Evolutionary conservation across 2,329 filamentous ascomycete species (phyloP).

Genomic region (Ophiostoma triangulosporum): DNA sequence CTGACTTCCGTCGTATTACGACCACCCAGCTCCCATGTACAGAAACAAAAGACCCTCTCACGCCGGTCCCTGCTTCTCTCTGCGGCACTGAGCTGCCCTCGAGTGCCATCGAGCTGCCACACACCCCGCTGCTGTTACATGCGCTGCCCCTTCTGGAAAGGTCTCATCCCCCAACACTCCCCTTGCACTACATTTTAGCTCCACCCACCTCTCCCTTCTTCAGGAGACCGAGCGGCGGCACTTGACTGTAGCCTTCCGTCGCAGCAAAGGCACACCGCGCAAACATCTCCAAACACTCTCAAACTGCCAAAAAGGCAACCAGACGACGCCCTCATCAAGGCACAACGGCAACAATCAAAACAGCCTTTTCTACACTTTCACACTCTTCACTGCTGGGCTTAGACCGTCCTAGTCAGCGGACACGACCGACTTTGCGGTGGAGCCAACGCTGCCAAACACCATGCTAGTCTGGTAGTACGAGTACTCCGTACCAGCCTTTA

Average conservation of each 20-base stretch:
- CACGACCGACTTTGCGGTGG: constrained; percentile 8
- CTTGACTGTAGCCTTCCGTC: not conserved
- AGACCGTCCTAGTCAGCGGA: constrained; percentile 6
- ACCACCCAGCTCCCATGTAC: not conserved
- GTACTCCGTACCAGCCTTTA: not conserved
- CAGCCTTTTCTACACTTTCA: too few species aligned
- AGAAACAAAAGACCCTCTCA: not conserved
- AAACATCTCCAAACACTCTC: not conserved
- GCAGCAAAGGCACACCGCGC: not conserved
- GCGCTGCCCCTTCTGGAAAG: not conserved
- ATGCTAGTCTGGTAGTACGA: too few species aligned
- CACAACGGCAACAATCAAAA: not conserved
- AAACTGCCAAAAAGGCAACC: not conserved
- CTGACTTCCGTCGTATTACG: not conserved
- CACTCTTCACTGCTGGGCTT: not conserved
- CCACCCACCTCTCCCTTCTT: not conserved
- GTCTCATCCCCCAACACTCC: not conserved
- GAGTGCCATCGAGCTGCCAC: not conserved
- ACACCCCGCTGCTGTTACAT: constrained; percentile 1
- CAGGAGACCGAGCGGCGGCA: constrained; percentile 1
- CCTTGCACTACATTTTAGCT: not conserved
- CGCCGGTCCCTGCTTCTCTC: not conserved
- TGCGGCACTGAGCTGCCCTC: not conserved
- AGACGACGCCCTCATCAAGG: not conserved
- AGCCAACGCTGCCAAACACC: not conserved